Evolutionary conservation across 2,329 filamentous ascomycete genomes (phyloP), one percentile per base, ranked within the genome.

Genomic region (Curvularia sp.): DNA sequence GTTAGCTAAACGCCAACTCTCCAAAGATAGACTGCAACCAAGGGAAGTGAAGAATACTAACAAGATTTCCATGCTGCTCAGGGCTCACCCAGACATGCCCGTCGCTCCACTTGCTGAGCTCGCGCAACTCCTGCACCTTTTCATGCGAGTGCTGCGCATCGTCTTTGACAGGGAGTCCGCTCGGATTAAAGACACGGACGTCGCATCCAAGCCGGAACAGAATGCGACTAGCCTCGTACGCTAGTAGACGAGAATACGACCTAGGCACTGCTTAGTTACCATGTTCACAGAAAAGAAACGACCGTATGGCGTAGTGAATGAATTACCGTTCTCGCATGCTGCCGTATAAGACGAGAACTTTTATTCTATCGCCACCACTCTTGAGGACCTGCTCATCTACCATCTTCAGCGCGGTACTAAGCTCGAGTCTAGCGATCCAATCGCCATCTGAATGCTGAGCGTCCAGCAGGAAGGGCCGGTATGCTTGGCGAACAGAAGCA

Each of bases 41-140:
- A 30, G 46, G 19, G n/a, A 18, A 13, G 32, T 30, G 1, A 13
- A 7, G 1, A 10, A 15, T 27, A 51, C 79, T 65, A 54, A 85
- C 84, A 39, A 89, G 64, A 62, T 86, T 88, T 0, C 87, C 87
- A 61, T 90, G 87, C 74, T 89, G 87, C 68, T 90, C 87, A 0
- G 87, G 87, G 8, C 83, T 85, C 9, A 87, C 77, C 87, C 87
- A 89, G 15, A 89, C 66, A 65, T 89, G 87, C 0, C 86, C 87
- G 65, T 90, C 86, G 53, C 84, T 87, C 87, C 87, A 90, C 10
- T 73, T 77, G 61, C 84, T 87, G 1, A 90, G 78, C 7, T 82
- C 79, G 3, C 87, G 81, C 5, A 89, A 79, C 67, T 89, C 87
- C 62, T 86, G 84, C 0, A 90, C 87, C 59, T 87, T 87, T 0